A percentile compares a stretch with the other conserved stretches of the same genome.
Evolutionary conservation across 176 grass and related monocot species (phyloP).

Genomic region (Puya raimondii): DNA sequence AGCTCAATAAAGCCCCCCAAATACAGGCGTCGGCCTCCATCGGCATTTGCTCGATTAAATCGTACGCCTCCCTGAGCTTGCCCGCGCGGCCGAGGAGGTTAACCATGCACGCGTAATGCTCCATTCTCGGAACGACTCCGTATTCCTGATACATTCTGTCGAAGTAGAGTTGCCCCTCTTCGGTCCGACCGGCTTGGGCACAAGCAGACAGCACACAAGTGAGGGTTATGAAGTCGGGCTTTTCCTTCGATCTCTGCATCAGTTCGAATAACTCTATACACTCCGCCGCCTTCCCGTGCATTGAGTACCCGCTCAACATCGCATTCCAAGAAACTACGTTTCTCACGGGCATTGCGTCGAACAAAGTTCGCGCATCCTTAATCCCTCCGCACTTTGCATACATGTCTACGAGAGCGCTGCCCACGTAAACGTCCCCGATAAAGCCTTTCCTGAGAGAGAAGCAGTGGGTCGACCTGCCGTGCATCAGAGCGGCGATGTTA

Average conservation of each 20-base stretch:
- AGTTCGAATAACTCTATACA: constrained; percentile 34
- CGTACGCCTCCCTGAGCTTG: constrained; percentile 50
- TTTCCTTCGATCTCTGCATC: constrained; percentile 36
- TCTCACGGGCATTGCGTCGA: constrained; percentile 40
- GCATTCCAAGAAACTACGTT: constrained; percentile 77
- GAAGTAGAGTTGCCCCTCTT: constrained; percentile 40
- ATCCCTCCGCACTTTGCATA: constrained; percentile 73
- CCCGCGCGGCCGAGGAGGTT: constrained; percentile 56
- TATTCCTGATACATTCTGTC: constrained; percentile 38
- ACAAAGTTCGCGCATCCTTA: constrained; percentile 35
- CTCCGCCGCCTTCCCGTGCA: constrained; percentile 49
- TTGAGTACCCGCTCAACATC: constrained; percentile 64
- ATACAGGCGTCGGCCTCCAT: constrained; percentile 51
- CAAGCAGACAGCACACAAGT: constrained; percentile 61
- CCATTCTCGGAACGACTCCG: constrained; percentile 39
- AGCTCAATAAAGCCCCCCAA: constrained; percentile 65
- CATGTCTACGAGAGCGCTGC: constrained; percentile 62
- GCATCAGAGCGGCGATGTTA: constrained; percentile 54
- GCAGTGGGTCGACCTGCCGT: constrained; percentile 47
- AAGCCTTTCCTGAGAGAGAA: constrained; percentile 49
- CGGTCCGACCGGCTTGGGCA: constrained; percentile 43
- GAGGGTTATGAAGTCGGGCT: constrained; percentile 53
- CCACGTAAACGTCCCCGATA: constrained; percentile 35
- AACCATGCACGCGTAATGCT: constrained; percentile 76
- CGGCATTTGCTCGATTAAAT: constrained; percentile 54